These are phyloP conservation scores for Suillus placidus DNA, from an alignment of 768 basidiomycete genomes.

Conservation along the genomic window DNA sequence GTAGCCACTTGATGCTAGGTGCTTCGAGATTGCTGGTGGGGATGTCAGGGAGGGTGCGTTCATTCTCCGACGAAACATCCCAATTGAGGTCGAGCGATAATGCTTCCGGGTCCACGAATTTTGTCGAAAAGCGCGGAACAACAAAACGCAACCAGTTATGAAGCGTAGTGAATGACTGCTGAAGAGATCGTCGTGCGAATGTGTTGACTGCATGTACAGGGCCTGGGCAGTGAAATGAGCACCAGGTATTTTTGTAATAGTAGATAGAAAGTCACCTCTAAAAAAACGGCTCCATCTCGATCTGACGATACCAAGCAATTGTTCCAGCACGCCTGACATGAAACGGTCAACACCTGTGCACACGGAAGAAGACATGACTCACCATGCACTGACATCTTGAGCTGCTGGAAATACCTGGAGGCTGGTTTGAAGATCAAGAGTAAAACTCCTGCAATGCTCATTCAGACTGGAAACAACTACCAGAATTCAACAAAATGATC, in stretches of 20 bases:
- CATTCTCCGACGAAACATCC: neutral
- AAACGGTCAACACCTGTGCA: neutral
- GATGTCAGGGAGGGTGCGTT: neutral
- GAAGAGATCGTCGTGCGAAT: neutral
- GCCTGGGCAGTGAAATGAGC: neutral
- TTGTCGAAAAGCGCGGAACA: neutral
- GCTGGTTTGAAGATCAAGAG: neutral
- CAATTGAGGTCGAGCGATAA: neutral
- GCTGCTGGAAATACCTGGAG: neutral
- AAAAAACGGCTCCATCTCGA: neutral
- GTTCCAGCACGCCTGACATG: neutral
- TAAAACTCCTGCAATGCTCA: neutral
- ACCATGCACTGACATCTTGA: neutral
- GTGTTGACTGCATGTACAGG: neutral
- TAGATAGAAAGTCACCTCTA: neutral
- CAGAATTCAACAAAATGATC: neutral
- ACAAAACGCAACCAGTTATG: neutral
- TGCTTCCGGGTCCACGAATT: neutral
- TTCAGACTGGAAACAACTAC: neutral
- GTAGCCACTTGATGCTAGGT: constrained; percentile 13
- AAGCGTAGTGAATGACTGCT: neutral
- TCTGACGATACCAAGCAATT: neutral
- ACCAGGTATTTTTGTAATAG: neutral
- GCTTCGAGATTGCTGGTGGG: neutral
- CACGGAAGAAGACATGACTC: neutral